Conservation (phyloP, 2,329 filamentous ascomycete species). For the Penicillium sp. region DNA sequence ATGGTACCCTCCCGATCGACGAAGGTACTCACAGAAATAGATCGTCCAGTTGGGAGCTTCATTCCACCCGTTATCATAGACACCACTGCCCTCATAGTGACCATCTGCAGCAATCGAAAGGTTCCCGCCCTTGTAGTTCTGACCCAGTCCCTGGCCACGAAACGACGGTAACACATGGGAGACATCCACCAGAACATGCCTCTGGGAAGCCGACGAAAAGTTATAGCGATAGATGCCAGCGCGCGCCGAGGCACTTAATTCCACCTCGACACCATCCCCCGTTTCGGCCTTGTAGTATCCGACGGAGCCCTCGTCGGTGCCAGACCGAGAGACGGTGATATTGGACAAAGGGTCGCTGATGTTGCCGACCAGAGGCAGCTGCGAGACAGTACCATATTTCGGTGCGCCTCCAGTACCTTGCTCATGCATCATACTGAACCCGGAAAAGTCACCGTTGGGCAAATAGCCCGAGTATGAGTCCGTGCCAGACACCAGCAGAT, state of each 20-base stretch:
- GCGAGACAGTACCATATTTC: constrained; percentile 65
- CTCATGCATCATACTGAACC: constrained; percentile 64
- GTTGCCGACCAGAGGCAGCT: constrained; percentile 54
- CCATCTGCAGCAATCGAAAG: constrained; percentile 53
- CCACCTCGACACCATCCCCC: constrained; percentile 55
- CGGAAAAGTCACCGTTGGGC: constrained; percentile 52
- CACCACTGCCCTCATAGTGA: constrained; percentile 59
- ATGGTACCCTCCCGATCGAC: not conserved
- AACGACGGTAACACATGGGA: constrained; percentile 65
- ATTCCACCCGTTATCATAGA: constrained; percentile 68
- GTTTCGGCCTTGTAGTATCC: constrained; percentile 61
- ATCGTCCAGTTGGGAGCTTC: constrained; percentile 53
- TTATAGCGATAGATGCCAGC: constrained; percentile 56
- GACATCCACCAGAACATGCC: constrained; percentile 60
- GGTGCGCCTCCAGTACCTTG: constrained; percentile 66
- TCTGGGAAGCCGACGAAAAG: constrained; percentile 47
- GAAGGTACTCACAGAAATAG: constrained; percentile 27
- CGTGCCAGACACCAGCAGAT: constrained; percentile 34
- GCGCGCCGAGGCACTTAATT: constrained; percentile 57
- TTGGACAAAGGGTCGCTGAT: constrained; percentile 56
- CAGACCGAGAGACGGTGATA: constrained; percentile 55
- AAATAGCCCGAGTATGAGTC: constrained; percentile 45
- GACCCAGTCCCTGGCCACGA: constrained; percentile 59
- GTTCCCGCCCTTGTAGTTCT: constrained; percentile 60
- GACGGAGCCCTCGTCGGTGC: constrained; percentile 53